Evolutionary conservation across 1,139 yeast species (phyloP).

Genomic region (Yamadazyma atmosphaerica): DNA sequence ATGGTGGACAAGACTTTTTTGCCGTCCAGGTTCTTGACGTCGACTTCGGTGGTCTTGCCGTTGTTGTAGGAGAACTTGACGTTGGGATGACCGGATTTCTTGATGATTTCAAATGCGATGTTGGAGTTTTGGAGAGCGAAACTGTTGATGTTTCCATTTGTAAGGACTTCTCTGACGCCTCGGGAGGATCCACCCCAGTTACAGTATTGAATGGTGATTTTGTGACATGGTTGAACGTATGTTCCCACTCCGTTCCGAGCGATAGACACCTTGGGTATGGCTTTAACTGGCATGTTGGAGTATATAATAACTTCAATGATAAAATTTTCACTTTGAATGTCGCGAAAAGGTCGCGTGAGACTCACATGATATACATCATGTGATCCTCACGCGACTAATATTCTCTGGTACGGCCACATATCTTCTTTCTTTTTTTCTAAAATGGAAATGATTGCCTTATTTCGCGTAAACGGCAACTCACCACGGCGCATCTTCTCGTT

Average conservation of each 20-base stretch:
- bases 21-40: conserved; percentile 54
- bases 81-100: conserved; percentile 81
- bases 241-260: conserved; percentile 84
- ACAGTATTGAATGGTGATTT: conserved; percentile 74
- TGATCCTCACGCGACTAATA: background rate
- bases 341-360: no score
- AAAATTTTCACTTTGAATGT: background rate
- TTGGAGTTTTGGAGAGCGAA: conserved; percentile 63
- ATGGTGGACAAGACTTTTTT: conserved; percentile 63
- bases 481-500: conserved; percentile 7
- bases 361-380: no score
- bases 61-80: conserved; percentile 65
- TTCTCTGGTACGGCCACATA: no score
- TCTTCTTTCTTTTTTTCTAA: no score
- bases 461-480: conserved; percentile 4
- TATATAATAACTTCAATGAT: background rate
- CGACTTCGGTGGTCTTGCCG: conserved; percentile 38
- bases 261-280: conserved; percentile 53
- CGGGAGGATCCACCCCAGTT: conserved; percentile 95
- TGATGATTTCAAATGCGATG: conserved; percentile 68
- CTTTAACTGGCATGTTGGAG: conserved; percentile 44
- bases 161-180: conserved; percentile 74
- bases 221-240: conserved; percentile 72
- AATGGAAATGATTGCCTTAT: no score
- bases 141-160: conserved; percentile 50